Percentiles rank a stretch among this genome's conserved stretches.
phyloP scores from a whole-genome alignment of 768 basidiomycete genomes.

The Punctularia strigosozonata region DNA sequence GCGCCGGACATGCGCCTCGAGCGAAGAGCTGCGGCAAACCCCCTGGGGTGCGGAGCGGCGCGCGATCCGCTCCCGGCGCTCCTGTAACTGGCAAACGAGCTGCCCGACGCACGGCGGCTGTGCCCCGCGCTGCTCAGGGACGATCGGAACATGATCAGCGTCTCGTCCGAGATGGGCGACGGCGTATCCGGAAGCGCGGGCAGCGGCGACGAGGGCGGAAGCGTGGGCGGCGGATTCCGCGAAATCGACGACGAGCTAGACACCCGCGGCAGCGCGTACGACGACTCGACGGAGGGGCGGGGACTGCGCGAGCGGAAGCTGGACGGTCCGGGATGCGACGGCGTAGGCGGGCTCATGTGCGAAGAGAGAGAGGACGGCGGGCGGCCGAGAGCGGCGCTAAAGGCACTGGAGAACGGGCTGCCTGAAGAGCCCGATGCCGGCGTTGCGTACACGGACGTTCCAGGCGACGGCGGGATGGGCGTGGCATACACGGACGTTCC shows the following conservation, averaged over 20 bases:
- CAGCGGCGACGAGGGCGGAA: slow-evolving; percentile 45
- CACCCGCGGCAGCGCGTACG: slow-evolving; percentile 4
- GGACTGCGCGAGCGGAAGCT: slow-evolving; percentile 11
- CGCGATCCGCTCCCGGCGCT: slow-evolving; percentile 21
- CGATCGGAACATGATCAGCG: slow-evolving; percentile 32
- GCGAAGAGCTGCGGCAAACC: slow-evolving; percentile 4
- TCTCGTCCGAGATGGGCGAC: slow-evolving; percentile 39
- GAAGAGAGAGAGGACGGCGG: too few species aligned
- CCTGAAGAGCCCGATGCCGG: too few species aligned
- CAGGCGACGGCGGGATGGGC: slow-evolving; percentile 17
- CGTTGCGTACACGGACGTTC: too few species aligned
- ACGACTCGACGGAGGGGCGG: slow-evolving; percentile 11
- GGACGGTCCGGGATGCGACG: too few species aligned
- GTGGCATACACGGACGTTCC: neutral
- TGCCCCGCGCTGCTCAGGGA: too few species aligned
- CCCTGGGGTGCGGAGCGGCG: slow-evolving; percentile 12
- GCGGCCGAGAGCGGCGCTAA: too few species aligned
- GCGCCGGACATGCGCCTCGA: slow-evolving; percentile 17
- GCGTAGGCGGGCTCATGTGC: too few species aligned
- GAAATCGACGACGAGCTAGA: too few species aligned
- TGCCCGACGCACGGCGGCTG: too few species aligned
- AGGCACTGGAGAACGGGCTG: too few species aligned
- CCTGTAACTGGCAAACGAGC: slow-evolving; percentile 23
- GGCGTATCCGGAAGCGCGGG: slow-evolving; percentile 61
- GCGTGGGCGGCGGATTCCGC: slow-evolving; percentile 52